Evolutionary conservation across 2,329 filamentous ascomycete genomes (phyloP).

Genomic region (Zymoseptoria pseudotritici): DNA sequence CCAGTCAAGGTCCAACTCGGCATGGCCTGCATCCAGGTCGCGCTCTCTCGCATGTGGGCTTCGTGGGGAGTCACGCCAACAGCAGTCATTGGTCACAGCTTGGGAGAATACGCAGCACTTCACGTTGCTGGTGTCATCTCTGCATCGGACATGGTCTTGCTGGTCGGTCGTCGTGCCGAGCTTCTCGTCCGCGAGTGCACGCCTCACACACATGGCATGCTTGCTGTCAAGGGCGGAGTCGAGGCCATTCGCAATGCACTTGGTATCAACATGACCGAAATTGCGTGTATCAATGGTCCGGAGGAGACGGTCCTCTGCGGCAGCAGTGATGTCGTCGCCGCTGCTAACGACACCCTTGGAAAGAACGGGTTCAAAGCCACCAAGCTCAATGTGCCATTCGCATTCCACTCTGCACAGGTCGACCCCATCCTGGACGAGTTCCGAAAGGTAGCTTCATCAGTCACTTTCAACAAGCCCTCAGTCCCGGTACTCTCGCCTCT

Average conservation of each 20-base stretch:
- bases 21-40: constrained; percentile 47
- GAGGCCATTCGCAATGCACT: constrained; percentile 48
- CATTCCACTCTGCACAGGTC: constrained; percentile 60
- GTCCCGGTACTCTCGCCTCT: constrained; percentile 63
- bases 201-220: constrained; percentile 59
- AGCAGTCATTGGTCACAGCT: constrained; percentile 50
- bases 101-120: constrained; percentile 68
- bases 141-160: constrained; percentile 61
- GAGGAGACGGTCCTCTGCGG: constrained; percentile 68
- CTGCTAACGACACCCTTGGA: constrained; percentile 44
- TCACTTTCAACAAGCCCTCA: constrained; percentile 51
- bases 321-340: constrained; percentile 52
- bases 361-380: constrained; percentile 52
- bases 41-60: constrained; percentile 46
- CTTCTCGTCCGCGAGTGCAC: constrained; percentile 60
- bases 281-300: constrained; percentile 70
- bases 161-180: constrained; percentile 62
- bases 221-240: constrained; percentile 48
- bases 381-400: constrained; percentile 58
- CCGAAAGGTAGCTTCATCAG: constrained; percentile 46
- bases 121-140: constrained; percentile 64
- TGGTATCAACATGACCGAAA: constrained; percentile 43
- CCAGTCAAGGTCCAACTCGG: constrained; percentile 47
- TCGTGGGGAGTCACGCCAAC: constrained; percentile 48
- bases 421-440: constrained; percentile 57